phyloP scores from a whole-genome alignment of 164 flowering plant genomes.

The Tetracentron sinense region DNA sequence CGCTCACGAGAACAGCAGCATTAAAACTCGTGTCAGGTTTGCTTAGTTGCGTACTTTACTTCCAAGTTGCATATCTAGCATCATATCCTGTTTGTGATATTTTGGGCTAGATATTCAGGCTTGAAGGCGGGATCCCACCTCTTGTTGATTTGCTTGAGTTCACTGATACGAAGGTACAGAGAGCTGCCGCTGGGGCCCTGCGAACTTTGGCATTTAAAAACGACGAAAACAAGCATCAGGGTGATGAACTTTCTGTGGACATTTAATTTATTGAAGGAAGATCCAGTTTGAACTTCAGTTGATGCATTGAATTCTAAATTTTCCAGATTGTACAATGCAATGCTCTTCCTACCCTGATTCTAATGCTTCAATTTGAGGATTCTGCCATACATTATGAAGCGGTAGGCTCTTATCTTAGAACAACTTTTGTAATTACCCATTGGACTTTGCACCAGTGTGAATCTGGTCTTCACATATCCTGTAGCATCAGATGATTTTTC shows the following conservation, averaged over 20 bases:
- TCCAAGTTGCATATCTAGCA: background rate
- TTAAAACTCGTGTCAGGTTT: too few relatives aligned
- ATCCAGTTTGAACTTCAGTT: background rate
- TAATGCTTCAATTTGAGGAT: too few relatives aligned
- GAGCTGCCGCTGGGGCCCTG: conserved; percentile 98
- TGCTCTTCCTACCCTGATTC: conserved; percentile 94
- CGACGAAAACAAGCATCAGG: conserved; percentile 97
- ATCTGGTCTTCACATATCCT: background rate
- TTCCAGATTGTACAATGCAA: conserved; percentile 94
- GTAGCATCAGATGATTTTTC: background rate
- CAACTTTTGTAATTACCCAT: background rate
- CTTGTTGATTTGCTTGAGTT: conserved; percentile 92
- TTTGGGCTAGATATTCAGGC: conserved; percentile 36
- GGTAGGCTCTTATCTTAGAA: conserved; percentile 37
- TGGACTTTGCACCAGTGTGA: background rate
- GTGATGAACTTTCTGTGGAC: conserved; percentile 13
- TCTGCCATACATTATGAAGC: conserved; percentile 84
- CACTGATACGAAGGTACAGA: conserved; percentile 84
- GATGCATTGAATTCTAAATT: background rate
- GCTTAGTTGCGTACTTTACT: too few relatives aligned
- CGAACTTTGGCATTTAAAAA: conserved; percentile 96
- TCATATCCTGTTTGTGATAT: conserved; percentile 9
- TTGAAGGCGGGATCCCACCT: conserved; percentile 97
- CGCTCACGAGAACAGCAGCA: conserved; percentile 45
- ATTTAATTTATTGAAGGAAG: background rate